A percentile compares a stretch with the other conserved stretches of the same genome.
Conservation (phyloP, 2,329 filamentous ascomycete genomes). For the Karstenula rhodostoma region DNA sequence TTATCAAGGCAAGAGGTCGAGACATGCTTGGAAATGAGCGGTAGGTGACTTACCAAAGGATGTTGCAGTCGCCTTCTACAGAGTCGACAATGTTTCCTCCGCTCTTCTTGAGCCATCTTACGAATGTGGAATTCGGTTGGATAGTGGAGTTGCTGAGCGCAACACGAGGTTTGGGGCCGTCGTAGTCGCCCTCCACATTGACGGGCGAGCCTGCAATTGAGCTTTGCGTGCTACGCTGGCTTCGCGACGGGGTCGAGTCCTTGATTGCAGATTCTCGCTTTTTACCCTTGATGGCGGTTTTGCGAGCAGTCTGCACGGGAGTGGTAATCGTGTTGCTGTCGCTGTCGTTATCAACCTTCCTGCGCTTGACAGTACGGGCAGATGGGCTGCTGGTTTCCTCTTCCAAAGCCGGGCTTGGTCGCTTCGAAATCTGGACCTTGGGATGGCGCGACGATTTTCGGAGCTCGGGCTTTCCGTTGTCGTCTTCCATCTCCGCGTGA, state of each 20-base stretch:
- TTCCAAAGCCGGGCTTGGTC: neutral
- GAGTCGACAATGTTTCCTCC: constrained; percentile 39
- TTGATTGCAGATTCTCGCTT: constrained; percentile 17
- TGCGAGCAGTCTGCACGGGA: neutral
- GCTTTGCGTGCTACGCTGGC: constrained; percentile 30
- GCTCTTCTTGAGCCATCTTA: constrained; percentile 47
- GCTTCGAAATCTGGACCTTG: constrained; percentile 17
- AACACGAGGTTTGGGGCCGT: constrained; percentile 37
- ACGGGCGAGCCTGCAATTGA: neutral
- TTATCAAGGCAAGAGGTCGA: neutral
- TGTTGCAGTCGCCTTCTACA: constrained; percentile 42
- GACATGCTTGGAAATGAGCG: too few relatives aligned
- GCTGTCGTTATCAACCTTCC: constrained; percentile 17
- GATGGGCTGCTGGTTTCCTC: constrained; percentile 10
- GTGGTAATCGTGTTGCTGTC: constrained; percentile 18
- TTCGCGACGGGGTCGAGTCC: constrained; percentile 24
- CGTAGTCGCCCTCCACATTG: constrained; percentile 28
- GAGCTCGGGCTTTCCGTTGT: neutral
- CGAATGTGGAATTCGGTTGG: constrained; percentile 27
- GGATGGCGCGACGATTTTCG: constrained; percentile 15
- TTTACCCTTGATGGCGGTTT: constrained; percentile 22
- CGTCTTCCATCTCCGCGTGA: neutral
- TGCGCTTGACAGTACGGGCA: constrained; percentile 26
- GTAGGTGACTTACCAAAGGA: constrained; percentile 40
- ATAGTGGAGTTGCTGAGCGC: constrained; percentile 46